phyloP scores from a whole-genome alignment of 148 eudicot species.

The Vaccinium darrowii region DNA sequence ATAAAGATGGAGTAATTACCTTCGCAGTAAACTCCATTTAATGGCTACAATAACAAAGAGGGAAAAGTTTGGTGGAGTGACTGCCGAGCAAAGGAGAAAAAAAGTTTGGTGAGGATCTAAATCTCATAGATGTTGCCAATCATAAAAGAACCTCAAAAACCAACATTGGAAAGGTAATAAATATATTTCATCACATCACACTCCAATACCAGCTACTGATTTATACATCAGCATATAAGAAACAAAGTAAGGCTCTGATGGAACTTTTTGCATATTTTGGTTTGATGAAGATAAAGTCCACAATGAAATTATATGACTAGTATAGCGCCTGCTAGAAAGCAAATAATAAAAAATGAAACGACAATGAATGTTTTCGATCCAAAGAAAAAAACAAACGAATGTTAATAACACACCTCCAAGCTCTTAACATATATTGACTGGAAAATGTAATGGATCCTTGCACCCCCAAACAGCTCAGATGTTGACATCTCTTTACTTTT shows the following conservation, averaged over 20 bases:
- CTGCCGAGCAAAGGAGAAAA: too few species aligned
- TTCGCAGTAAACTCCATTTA: neutral
- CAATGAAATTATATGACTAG: neutral
- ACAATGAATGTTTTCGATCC: neutral
- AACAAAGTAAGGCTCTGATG: neutral
- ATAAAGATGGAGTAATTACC: neutral
- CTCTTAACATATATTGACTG: slow-evolving; percentile 91
- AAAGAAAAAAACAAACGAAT: neutral
- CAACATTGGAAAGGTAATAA: neutral
- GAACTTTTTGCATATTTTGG: neutral
- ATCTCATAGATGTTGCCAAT: neutral
- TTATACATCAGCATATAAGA: neutral
- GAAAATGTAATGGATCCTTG: slow-evolving; percentile 90
- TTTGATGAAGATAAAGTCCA: neutral
- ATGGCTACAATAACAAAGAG: neutral
- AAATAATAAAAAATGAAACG: neutral
- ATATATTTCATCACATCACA: neutral
- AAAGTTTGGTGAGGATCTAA: neutral
- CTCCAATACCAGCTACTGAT: neutral
- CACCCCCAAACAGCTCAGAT: slow-evolving; percentile 94
- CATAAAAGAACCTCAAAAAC: neutral
- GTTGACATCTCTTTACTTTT: slow-evolving; percentile 94
- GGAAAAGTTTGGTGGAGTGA: neutral
- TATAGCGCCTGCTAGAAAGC: neutral
- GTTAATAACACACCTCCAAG: slow-evolving; percentile 64